Conservation (phyloP, 1,284 basidiomycete genomes). For the Exsudoporus floridanus region DNA sequence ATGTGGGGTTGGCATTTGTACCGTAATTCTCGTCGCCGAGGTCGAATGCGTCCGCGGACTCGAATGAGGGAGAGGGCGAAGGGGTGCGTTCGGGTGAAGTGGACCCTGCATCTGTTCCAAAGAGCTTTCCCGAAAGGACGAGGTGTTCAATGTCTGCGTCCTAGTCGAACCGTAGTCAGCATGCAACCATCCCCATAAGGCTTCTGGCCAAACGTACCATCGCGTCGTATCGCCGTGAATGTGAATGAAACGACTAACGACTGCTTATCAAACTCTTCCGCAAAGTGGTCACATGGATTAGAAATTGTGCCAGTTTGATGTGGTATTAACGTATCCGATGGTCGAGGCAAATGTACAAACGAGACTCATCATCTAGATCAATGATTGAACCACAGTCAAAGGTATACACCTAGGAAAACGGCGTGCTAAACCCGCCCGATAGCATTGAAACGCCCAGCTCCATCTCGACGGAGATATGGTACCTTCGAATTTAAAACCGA, state of each 20-base stretch:
- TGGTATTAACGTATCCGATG: background rate
- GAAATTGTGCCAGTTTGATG: background rate
- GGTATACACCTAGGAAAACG: slow-evolving; percentile 3
- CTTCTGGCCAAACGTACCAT: slow-evolving; percentile 14
- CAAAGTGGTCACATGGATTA: background rate
- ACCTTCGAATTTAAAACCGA: slow-evolving; percentile 4
- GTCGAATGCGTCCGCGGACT: slow-evolving; percentile 36
- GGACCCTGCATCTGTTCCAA: slow-evolving; percentile 47
- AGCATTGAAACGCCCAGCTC: slow-evolving; percentile 18
- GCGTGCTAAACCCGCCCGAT: slow-evolving; percentile 1
- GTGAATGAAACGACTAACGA: background rate
- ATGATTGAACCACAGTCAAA: background rate
- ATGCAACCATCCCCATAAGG: background rate
- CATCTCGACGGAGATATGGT: slow-evolving; percentile 17
- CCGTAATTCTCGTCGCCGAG: slow-evolving; percentile 34
- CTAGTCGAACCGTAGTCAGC: slow-evolving; percentile 17
- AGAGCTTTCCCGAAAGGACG: slow-evolving; percentile 76
- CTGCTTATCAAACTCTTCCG: slow-evolving; percentile 18
- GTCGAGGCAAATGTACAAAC: background rate
- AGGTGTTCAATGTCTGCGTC: slow-evolving; percentile 68
- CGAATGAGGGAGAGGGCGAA: slow-evolving; percentile 47
- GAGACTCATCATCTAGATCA: background rate
- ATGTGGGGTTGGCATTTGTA: slow-evolving; percentile 25
- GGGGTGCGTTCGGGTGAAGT: slow-evolving; percentile 49
- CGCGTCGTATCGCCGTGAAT: background rate